Base-by-base conservation (phyloP, 768 basidiomycete genomes). In the Peribolospora baueri region DNA sequence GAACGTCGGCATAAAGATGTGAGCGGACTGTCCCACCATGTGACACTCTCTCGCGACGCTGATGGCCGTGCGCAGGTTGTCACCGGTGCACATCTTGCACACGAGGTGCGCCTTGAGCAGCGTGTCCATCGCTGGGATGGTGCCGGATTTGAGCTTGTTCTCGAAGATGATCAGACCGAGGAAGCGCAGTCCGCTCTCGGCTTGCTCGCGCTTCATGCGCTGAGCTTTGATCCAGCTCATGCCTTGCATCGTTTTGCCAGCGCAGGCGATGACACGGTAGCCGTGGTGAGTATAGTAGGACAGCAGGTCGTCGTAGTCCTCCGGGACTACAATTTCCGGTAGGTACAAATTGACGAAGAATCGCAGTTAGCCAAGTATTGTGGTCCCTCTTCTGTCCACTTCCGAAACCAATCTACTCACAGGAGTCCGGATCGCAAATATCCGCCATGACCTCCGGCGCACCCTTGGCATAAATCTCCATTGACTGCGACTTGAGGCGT, bases 401-500 rank as follows among this genome's bases (percentile, higher is more conserved):
- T 25, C 25, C 25, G 25, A 25, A 25, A 25, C 25, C 25, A 25
- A 25, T 25, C 43, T 4, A 72, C 87, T 61, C 62, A 97, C 91
- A 80, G n/a, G 90, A 84, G 52, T 81, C 76, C 58, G 74, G 79
- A 54, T 88, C 82, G 65, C 93, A 98, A 55, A 98, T 95, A 46
- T 90, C 88, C 5, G 69, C 67, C 90, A 98, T 97, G 55, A 95
- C 86, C 68, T 98, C 93, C 0, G 93, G 93, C 2, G 93, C 93
- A n/a, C 93, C 93, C 65, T 98, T 98, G 62, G 90, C 88, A 65
- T 97, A 97, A 8, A 95, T 74, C 65, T 98, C 93, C 87, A 98
- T 95, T 66, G 83, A 86, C 53, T 69, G 77, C 60, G 90, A 90
- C 67, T 82, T 93, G 53, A 98, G 74, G 52, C 86, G 75, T 67